phyloP scores from a whole-genome alignment of 2,329 filamentous ascomycete species.

The Aspergillus costaricaensis region DNA sequence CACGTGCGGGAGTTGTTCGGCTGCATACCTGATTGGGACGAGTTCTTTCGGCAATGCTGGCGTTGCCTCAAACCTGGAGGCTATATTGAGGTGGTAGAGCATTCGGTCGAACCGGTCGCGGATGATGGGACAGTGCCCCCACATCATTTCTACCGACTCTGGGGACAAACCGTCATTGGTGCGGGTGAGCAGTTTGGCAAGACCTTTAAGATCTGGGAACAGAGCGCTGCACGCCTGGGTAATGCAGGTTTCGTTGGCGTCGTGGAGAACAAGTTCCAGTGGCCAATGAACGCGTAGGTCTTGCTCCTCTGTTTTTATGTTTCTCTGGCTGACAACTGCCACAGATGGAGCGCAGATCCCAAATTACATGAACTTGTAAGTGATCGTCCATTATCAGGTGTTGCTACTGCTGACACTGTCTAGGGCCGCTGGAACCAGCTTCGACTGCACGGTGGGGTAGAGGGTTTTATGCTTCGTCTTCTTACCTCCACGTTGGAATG shows the following conservation, averaged over 20 bases:
- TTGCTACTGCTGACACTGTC: neutral
- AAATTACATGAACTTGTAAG: slow-evolving; percentile 26
- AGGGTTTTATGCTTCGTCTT: slow-evolving; percentile 27
- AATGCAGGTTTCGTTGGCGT: slow-evolving; percentile 32
- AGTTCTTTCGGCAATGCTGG: slow-evolving; percentile 35
- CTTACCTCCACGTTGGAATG: slow-evolving; percentile 26
- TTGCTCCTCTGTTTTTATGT: neutral
- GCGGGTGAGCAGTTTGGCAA: slow-evolving; percentile 26
- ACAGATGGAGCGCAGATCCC: slow-evolving; percentile 24
- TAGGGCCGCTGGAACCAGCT: slow-evolving; percentile 27
- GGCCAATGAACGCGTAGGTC: slow-evolving; percentile 26
- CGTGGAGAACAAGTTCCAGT: slow-evolving; percentile 24
- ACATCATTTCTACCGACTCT: slow-evolving; percentile 22
- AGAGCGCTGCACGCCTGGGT: slow-evolving; percentile 22
- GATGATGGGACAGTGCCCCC: slow-evolving; percentile 21
- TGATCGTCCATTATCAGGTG: neutral
- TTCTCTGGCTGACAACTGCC: neutral
- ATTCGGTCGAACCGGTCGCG: slow-evolving; percentile 30
- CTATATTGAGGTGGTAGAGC: slow-evolving; percentile 45
- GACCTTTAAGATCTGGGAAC: slow-evolving; percentile 35
- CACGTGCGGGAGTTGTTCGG: slow-evolving; percentile 51
- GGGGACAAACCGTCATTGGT: slow-evolving; percentile 22
- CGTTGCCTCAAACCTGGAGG: slow-evolving; percentile 33
- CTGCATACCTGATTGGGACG: slow-evolving; percentile 49
- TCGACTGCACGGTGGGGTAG: slow-evolving; percentile 22